These are phyloP conservation scores for Mortierella sp. DNA, from an alignment of 371 early-diverging fungal species.

Conservation along the genomic window DNA sequence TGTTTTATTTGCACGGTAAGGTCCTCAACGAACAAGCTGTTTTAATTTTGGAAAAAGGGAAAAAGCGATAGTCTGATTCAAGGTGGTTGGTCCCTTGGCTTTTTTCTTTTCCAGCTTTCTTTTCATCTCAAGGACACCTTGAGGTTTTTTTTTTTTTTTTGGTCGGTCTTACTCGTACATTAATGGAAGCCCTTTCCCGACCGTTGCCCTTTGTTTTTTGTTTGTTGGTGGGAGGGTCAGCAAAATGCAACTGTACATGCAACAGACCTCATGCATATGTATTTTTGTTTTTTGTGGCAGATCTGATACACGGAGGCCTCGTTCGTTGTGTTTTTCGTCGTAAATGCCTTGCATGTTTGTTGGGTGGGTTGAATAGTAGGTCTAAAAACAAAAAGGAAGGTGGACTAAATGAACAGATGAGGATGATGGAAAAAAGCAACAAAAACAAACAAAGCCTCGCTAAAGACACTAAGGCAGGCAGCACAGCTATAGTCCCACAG, in stretches of 20 bases:
- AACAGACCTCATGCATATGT: neutral
- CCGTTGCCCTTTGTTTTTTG: too few relatives aligned
- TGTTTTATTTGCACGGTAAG: too few relatives aligned
- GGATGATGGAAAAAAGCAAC: neutral
- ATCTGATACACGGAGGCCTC: slow-evolving; percentile 5
- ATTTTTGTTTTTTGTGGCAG: neutral
- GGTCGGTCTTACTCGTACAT: too few relatives aligned
- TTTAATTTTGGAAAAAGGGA: too few relatives aligned
- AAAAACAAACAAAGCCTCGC: neutral
- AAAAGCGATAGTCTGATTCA: too few relatives aligned
- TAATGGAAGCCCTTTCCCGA: too few relatives aligned
- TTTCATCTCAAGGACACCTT: too few relatives aligned
- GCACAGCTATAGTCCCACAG: neutral
- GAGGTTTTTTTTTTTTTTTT: too few relatives aligned
- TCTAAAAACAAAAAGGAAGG: neutral
- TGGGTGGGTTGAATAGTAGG: neutral
- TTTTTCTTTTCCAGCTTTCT: too few relatives aligned
- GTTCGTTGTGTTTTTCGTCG: neutral
- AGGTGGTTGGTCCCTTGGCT: too few relatives aligned
- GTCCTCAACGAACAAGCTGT: too few relatives aligned
- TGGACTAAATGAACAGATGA: neutral
- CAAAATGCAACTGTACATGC: neutral
- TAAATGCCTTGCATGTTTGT: neutral
- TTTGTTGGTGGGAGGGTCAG: neutral
- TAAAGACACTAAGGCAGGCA: neutral